Evolutionary conservation across 73 alveolate genomes (phyloP), one percentile per base, ranked within the genome.

Genomic region (Paramecium primaurelia): DNA sequence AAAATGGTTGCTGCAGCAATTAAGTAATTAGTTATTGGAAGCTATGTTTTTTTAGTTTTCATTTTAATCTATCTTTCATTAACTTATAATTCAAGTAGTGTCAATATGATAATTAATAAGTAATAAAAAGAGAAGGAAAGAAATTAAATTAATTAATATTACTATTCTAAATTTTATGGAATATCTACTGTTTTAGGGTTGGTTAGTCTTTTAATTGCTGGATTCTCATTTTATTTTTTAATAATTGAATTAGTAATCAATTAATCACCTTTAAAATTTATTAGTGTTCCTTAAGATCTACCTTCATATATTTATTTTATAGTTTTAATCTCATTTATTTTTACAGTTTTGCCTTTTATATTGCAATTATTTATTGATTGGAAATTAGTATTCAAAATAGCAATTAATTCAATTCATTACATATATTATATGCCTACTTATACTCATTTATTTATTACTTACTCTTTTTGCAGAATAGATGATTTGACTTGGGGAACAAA

Each of bases 401-500:
- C 45, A 25, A 26, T 40, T 4, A 80, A 47, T 64, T 22, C 45
- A 18, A 89, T 89, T 47, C 94, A 89, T 73, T 89, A 71, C 51
- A 30, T 89, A 3, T 77, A 34, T 34, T 89, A 44, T 89, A 58
- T 58, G 58, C 88, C 94, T 16, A 71, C 86, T 58, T 89, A 89
- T 51, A 71, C 88, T 71, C 94, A 89, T 73, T 73, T 89, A 45
- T 73, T 89, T 25, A 40, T 71, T 20, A 44, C 77, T 10, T 89
- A 45, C 26, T 64, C 94, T 42, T 89, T 89, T 10, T 89, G 94
- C 58, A 89, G 94, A 89, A 89, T 89, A 32, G 94, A 89, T 49
- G 94, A 89, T 71, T 64, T 89, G 37, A 71, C 94, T 26, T 89
- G 94, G 94, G 94, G 94, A 47, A 89, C 94, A 18, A 89, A 89